Evolutionary conservation across 2,329 filamentous ascomycete genomes (phyloP).

Genomic region (Didymosphaeria variabile): DNA sequence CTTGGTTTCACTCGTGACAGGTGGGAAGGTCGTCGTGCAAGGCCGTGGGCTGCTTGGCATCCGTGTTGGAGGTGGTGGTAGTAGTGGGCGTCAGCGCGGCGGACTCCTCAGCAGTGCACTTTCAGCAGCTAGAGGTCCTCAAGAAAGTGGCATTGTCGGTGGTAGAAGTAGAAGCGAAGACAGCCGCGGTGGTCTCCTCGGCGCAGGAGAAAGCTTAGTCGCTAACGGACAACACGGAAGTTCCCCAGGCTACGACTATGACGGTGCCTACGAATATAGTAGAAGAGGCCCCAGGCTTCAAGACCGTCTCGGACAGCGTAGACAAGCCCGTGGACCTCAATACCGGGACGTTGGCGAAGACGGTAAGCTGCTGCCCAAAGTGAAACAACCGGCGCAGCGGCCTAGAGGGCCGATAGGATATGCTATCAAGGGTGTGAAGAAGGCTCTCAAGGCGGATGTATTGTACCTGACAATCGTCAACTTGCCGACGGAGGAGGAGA

Average conservation of each 20-base stretch:
- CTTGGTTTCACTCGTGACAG: constrained; percentile 55
- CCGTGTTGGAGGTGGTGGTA: not conserved
- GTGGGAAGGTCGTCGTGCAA: constrained; percentile 22
- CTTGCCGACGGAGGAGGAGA: constrained; percentile 33
- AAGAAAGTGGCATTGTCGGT: constrained; percentile 10
- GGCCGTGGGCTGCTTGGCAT: constrained; percentile 15
- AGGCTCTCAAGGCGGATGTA: constrained; percentile 26
- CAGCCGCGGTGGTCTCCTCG: not conserved
- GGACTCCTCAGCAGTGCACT: constrained; percentile 3
- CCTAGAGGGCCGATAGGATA: constrained; percentile 21
- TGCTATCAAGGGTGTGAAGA: constrained; percentile 21
- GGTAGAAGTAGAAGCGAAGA: not conserved
- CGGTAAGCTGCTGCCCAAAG: constrained; percentile 25
- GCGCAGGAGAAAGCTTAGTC: not conserved
- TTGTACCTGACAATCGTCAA: constrained; percentile 39
- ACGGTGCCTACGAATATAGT: not conserved
- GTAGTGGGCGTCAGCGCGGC: constrained; percentile 5
- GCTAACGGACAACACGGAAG: not conserved
- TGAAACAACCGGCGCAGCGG: constrained; percentile 13
- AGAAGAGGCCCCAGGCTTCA: not conserved
- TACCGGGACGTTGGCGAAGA: constrained; percentile 22
- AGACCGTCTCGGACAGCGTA: not conserved
- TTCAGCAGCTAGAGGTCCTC: not conserved
- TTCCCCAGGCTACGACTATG: not conserved
- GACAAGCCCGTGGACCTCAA: not conserved